Conservation (phyloP, 805 yeast genomes). For the Candida silvicultrix region DNA sequence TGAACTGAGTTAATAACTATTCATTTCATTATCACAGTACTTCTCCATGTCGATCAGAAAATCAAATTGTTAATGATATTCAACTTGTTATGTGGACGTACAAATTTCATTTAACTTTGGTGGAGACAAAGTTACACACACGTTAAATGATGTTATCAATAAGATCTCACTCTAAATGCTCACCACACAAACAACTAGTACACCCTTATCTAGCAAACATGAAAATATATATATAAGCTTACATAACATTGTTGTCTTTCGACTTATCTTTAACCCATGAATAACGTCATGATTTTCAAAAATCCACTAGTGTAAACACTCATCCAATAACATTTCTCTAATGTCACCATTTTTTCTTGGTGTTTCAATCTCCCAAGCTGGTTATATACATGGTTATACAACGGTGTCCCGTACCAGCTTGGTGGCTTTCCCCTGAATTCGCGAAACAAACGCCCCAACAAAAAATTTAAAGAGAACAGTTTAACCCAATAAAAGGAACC, state of each 20-base stretch:
- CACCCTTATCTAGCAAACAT: not conserved
- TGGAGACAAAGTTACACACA: not conserved
- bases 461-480: not conserved
- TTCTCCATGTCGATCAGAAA: no score
- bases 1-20: no score
- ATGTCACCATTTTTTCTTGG: no score
- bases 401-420: not conserved
- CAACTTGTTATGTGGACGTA: not conserved
- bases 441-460: not conserved
- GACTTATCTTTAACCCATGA: no score
- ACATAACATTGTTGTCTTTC: no score
- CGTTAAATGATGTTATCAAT: not conserved
- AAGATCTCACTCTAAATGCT: no score
- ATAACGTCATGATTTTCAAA: no score
- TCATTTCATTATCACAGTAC: no score
- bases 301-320: no score
- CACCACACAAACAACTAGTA: not conserved
- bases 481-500: not conserved
- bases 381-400: not conserved
- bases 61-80: not conserved
- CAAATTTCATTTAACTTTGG: not conserved
- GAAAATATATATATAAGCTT: no score
- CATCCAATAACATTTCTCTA: no score
- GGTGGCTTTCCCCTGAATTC: not conserved
- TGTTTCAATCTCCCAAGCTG: no score